A percentile compares a stretch with the other conserved stretches of the same genome.
Conservation (phyloP, 2,329 filamentous ascomycete genomes). For the Verticillium tricorpus region DNA sequence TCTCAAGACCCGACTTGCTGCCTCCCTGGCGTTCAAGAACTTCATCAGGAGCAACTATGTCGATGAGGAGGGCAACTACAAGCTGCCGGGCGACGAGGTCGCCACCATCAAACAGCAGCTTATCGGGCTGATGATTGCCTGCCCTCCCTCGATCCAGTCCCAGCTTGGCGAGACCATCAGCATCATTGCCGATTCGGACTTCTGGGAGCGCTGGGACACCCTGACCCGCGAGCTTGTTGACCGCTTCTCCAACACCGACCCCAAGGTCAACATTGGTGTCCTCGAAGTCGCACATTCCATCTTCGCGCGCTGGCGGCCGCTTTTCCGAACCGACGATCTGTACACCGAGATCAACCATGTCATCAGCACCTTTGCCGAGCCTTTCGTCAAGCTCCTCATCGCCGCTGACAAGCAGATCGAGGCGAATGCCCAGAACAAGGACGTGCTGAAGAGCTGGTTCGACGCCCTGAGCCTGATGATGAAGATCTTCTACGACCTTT, state of each 20-base stretch:
- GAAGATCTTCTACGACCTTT: slow-evolving; percentile 93
- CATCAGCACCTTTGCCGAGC: slow-evolving; percentile 73
- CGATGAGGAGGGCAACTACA: slow-evolving; percentile 92
- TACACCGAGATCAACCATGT: slow-evolving; percentile 98
- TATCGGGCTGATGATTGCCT: slow-evolving; percentile 93
- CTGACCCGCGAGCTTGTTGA: slow-evolving; percentile 87
- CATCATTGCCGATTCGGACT: slow-evolving; percentile 95
- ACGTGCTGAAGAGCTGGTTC: slow-evolving; percentile 71
- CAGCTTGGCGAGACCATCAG: slow-evolving; percentile 96
- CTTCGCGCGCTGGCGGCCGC: slow-evolving; percentile 90
- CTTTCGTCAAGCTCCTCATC: slow-evolving; percentile 76
- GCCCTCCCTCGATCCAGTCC: slow-evolving; percentile 80
- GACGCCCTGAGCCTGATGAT: slow-evolving; percentile 82
- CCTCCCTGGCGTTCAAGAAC: slow-evolving; percentile 96
- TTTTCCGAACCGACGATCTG: slow-evolving; percentile 88
- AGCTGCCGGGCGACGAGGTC: slow-evolving; percentile 78
- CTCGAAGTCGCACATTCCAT: slow-evolving; percentile 97
- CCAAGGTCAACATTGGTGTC: slow-evolving; percentile 85
- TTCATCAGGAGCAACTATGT: slow-evolving; percentile 94
- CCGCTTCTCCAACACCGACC: slow-evolving; percentile 76
- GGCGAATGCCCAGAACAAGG: slow-evolving; percentile 70
- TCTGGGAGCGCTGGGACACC: slow-evolving; percentile 95
- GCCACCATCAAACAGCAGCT: slow-evolving; percentile 89
- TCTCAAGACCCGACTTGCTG: slow-evolving; percentile 75
- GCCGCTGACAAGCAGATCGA: slow-evolving; percentile 69